Percentiles rank a stretch among this genome's conserved stretches.
Conservation (phyloP, 352 stramenopile species). For the Aphanomyces invadans region DNA sequence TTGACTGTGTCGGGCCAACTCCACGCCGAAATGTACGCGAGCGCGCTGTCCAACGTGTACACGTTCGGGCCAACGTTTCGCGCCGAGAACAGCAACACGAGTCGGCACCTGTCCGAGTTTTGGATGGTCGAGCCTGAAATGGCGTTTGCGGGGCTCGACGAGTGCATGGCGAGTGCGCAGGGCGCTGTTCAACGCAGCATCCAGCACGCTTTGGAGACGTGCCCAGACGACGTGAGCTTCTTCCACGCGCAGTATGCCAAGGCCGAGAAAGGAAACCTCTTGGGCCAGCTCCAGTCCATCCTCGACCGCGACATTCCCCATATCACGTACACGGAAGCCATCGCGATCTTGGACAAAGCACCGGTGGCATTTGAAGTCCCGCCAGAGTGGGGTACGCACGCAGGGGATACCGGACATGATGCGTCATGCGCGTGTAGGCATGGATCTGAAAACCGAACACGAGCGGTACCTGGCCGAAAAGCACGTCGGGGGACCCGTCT, state of each 20-base stretch:
- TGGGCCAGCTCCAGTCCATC: constrained; percentile 76
- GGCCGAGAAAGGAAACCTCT: constrained; percentile 47
- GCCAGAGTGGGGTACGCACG: constrained; percentile 84
- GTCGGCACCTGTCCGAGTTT: constrained; percentile 95
- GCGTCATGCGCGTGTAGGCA: constrained; percentile 61
- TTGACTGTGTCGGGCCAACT: constrained; percentile 91
- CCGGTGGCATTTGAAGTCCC: constrained; percentile 76
- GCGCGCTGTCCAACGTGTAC: constrained; percentile 96
- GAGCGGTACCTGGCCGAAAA: constrained; percentile 92
- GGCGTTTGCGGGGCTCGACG: constrained; percentile 58
- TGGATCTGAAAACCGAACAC: constrained; percentile 96
- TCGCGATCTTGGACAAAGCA: constrained; percentile 88
- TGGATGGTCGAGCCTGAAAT: constrained; percentile 98
- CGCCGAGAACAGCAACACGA: constrained; percentile 98
- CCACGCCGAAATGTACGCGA: constrained; percentile 95
- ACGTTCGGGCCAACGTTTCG: constrained; percentile 99
- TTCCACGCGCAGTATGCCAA: constrained; percentile 90
- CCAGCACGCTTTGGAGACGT: constrained; percentile 68
- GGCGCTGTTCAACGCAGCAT: constrained; percentile 87
- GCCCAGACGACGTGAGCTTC: constrained; percentile 88
- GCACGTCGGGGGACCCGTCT: constrained; percentile 73
- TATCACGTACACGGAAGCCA: constrained; percentile 93
- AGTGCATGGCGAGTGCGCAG: constrained; percentile 93
- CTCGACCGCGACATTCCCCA: constrained; percentile 80
- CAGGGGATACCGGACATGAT: constrained; percentile 49